Base-by-base conservation (phyloP, 2,329 filamentous ascomycete species). In the Allantophomopsis lycopodina region DNA sequence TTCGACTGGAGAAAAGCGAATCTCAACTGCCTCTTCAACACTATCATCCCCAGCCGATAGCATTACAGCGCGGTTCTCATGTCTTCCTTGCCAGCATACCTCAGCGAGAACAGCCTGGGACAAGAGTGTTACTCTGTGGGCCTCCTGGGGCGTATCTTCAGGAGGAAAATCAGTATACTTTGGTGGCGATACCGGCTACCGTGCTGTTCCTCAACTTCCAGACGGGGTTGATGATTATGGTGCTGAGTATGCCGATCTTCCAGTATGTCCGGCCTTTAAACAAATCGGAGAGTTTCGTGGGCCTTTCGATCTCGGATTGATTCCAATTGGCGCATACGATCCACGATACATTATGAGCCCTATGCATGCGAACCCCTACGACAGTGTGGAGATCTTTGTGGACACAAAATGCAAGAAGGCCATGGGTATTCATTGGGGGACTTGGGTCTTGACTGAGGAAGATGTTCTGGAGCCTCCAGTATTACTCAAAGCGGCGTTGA, bases 401-500 rank as follows among this genome's bases (percentile, higher is more conserved):
- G 88, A 95, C 50, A 93, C 85, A 1, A 71, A 71, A 48, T 95
- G 88, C 63, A 68, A 73, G 50, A 66, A 63, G 14, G 88, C 87
- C 16, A 68, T 95, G 63, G 88, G 76, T 2, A 94, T 95, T 50
- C 89, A 95, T 55, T 95, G 88, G 87, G 88, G 87, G 2, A 79
- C 83, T 0, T 95, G 88, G 86, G 79, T 84, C 1, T 60, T 53
- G 49, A 94, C 88, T 0, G 69, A 76, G 44, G 89, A 96, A 59
- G 82, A 88, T 43, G 81, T 94, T 1, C 57, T 88, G 41, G 87
- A 94, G 61, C 89, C 89, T 35, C 86, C 87, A 2, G 62, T 58
- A 56, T 60, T 83, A 55, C 61, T 95, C 44, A 79, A 69, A 57
- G 67, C 83, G 55, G 87, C 87, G 2, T 60, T 94, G 55, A 70